These are phyloP conservation scores for Cladosporium cucumerinum DNA, from an alignment of 2,329 filamentous ascomycete species.

Conservation along the genomic window DNA sequence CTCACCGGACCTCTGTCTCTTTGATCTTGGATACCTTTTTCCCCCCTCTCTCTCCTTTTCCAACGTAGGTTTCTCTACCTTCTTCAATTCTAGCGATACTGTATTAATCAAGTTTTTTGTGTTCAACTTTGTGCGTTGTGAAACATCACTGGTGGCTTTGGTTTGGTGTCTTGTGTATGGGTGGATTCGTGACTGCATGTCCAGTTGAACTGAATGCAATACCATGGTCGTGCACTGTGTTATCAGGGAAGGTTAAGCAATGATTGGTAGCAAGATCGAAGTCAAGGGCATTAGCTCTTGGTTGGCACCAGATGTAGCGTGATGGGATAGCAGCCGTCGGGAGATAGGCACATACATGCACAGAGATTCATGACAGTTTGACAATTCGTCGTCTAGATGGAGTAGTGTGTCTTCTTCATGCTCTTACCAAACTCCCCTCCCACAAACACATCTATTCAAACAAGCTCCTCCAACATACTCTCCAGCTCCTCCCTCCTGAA, in stretches of 20 bases:
- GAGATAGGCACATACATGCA: not conserved
- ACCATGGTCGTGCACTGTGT: too few species aligned
- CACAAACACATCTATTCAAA: slow-evolving; percentile 19
- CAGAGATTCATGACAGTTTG: not conserved
- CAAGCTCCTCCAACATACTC: slow-evolving; percentile 75
- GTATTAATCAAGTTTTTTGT: slow-evolving; percentile 5
- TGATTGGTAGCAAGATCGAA: too few species aligned
- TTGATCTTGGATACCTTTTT: not conserved
- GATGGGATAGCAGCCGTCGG: not conserved
- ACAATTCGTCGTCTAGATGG: not conserved
- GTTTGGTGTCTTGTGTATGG: not conserved
- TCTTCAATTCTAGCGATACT: slow-evolving; percentile 4
- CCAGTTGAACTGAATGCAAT: too few species aligned
- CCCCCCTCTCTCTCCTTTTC: not conserved
- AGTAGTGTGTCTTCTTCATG: not conserved
- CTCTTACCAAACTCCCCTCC: not conserved
- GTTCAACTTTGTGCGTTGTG: not conserved
- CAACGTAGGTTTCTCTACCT: not conserved
- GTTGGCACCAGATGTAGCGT: too few species aligned
- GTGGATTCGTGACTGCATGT: too few species aligned
- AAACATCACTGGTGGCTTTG: not conserved
- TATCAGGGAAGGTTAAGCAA: too few species aligned
- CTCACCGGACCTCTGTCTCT: not conserved
- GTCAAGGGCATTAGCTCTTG: too few species aligned
- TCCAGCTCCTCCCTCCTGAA: slow-evolving; percentile 87